Evolutionary conservation across 2,329 filamentous ascomycete species (phyloP).

Genomic region (Fusarium continuum): DNA sequence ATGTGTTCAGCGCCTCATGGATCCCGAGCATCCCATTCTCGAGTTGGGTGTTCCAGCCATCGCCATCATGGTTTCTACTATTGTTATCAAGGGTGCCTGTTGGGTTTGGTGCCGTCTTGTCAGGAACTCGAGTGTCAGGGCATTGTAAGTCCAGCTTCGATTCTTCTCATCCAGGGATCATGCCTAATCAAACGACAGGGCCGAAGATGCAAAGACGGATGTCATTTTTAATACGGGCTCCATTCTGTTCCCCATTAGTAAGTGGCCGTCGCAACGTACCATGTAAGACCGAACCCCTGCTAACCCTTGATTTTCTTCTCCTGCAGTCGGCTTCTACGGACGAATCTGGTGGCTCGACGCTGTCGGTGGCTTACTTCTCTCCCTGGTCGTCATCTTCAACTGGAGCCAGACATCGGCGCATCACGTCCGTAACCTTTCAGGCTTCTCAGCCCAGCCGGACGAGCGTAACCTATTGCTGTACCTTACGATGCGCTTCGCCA

Average conservation of each 20-base stretch:
- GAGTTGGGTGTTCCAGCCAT: slow-evolving; percentile 77
- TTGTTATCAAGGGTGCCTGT: slow-evolving; percentile 81
- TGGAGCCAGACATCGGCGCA: slow-evolving; percentile 78
- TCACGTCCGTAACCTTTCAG: slow-evolving; percentile 83
- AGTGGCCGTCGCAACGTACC: slow-evolving; percentile 33
- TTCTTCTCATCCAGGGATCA: background rate
- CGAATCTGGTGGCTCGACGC: slow-evolving; percentile 86
- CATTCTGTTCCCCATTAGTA: slow-evolving; percentile 82
- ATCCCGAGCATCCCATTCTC: slow-evolving; percentile 73
- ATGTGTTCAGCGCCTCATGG: slow-evolving; percentile 71
- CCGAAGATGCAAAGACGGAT: slow-evolving; percentile 70
- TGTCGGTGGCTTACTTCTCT: slow-evolving; percentile 80
- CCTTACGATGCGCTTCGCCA: slow-evolving; percentile 92
- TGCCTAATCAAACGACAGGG: slow-evolving; percentile 46
- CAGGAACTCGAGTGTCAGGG: slow-evolving; percentile 86
- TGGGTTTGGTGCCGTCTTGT: slow-evolving; percentile 91
- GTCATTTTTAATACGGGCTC: slow-evolving; percentile 92
- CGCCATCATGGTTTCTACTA: slow-evolving; percentile 81
- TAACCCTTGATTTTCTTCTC: slow-evolving; percentile 20
- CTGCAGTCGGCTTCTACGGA: slow-evolving; percentile 74
- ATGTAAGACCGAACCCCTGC: slow-evolving; percentile 13
- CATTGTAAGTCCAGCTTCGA: slow-evolving; percentile 61
- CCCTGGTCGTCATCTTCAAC: slow-evolving; percentile 79
- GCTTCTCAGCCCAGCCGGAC: slow-evolving; percentile 80
- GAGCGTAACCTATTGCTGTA: slow-evolving; percentile 88